Percentiles rank a stretch among this genome's conserved stretches.
phyloP scores from a whole-genome alignment of 108 stramenopile species.

The Hondaea fermentalgiana region DNA sequence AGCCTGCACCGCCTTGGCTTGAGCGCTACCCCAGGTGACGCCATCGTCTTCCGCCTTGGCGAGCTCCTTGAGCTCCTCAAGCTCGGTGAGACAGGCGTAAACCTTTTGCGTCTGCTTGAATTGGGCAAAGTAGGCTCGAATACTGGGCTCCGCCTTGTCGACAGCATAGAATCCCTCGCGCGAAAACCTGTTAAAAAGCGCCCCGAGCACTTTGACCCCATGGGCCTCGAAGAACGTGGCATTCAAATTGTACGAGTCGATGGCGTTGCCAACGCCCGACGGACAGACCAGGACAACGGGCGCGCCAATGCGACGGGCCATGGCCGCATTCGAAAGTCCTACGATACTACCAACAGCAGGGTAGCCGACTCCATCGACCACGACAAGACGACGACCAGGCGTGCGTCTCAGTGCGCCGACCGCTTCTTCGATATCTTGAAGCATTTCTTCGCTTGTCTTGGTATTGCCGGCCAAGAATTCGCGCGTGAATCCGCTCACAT shows the following conservation, averaged over 20 bases:
- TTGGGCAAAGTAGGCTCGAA: conserved; percentile 62
- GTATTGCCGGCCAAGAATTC: conserved; percentile 78
- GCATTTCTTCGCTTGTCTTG: conserved; percentile 55
- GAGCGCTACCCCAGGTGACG: background rate
- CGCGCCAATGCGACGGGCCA: conserved; percentile 57
- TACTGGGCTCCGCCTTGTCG: conserved; percentile 60
- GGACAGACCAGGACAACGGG: conserved; percentile 65
- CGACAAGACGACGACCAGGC: conserved; percentile 58
- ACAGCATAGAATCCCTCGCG: conserved; percentile 71
- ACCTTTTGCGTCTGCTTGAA: background rate
- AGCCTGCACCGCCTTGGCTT: background rate
- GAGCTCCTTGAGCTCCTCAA: background rate
- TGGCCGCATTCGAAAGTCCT: conserved; percentile 82
- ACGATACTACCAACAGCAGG: conserved; percentile 90
- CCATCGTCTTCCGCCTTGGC: background rate
- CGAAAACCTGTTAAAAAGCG: conserved; percentile 72
- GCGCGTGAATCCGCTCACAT: conserved; percentile 89
- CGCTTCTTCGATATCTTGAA: conserved; percentile 58
- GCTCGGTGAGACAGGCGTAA: background rate
- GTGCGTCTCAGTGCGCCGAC: conserved; percentile 61
- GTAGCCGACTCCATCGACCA: conserved; percentile 94
- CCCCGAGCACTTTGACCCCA: conserved; percentile 69
- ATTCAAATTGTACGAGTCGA: conserved; percentile 90
- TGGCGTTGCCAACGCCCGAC: conserved; percentile 75
- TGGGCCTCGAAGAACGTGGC: conserved; percentile 70